These are phyloP conservation scores for Evernia prunastri DNA, from an alignment of 495 filamentous ascomycete genomes.

Conservation along the genomic window DNA sequence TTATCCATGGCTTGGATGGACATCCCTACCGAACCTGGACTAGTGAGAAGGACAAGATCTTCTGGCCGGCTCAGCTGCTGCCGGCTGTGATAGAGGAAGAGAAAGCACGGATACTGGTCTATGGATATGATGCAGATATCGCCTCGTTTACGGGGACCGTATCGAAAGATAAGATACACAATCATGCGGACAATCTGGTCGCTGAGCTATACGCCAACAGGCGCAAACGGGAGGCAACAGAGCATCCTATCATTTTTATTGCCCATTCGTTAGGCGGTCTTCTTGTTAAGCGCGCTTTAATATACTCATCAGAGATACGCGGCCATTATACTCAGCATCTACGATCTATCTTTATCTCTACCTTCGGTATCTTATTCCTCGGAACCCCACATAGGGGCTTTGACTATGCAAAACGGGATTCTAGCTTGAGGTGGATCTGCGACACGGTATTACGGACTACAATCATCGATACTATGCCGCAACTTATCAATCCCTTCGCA, in stretches of 20 bases:
- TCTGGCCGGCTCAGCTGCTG: conserved; percentile 73
- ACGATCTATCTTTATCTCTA: conserved; percentile 74
- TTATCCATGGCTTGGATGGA: conserved; percentile 81
- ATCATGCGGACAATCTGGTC: conserved; percentile 81
- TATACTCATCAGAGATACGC: conserved; percentile 56
- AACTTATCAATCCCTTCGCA: conserved; percentile 65
- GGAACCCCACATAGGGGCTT: conserved; percentile 83
- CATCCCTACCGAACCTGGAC: conserved; percentile 72
- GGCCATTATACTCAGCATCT: conserved; percentile 65
- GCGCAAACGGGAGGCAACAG: conserved; percentile 45
- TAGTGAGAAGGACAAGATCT: conserved; percentile 52
- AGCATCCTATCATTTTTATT: conserved; percentile 76
- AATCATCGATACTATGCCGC: conserved; percentile 61
- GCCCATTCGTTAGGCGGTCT: conserved; percentile 79
- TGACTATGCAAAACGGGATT: conserved; percentile 69
- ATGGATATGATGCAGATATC: conserved; percentile 81
- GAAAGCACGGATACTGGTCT: conserved; percentile 67
- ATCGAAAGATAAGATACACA: conserved; percentile 69
- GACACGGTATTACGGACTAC: conserved; percentile 61
- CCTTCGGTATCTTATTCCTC: conserved; percentile 78
- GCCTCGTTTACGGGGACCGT: conserved; percentile 53
- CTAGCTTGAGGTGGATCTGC: conserved; percentile 66
- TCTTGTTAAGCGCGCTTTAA: conserved; percentile 66
- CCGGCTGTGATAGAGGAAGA: conserved; percentile 55
- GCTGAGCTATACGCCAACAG: conserved; percentile 53